A percentile compares a stretch with the other conserved stretches of the same genome.
Evolutionary conservation across 2,329 filamentous ascomycete genomes (phyloP).

Genomic region (Talaromyces sp.): DNA sequence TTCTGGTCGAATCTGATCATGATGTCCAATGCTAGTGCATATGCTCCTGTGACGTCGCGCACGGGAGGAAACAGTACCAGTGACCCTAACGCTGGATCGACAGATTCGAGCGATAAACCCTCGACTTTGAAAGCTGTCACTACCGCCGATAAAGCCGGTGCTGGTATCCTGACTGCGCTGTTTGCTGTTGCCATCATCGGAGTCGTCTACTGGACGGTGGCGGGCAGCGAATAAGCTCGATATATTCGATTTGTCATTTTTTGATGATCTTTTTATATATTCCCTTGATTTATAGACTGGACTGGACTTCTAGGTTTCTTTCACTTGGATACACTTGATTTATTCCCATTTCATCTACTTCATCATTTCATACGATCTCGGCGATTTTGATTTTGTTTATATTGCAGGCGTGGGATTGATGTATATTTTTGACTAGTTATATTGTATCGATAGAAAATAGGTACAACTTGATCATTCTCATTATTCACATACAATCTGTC

Average conservation of each 20-base stretch:
- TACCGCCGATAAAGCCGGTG: constrained; percentile 43
- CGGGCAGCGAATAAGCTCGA: constrained; percentile 1
- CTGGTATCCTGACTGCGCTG: constrained; percentile 43
- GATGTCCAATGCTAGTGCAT: not conserved
- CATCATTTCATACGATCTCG: not conserved
- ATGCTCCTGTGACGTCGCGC: constrained; percentile 30
- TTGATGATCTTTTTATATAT: not conserved
- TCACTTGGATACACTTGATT: not conserved
- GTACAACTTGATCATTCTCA: not conserved
- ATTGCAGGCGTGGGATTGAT: not conserved
- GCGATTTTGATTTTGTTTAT: constrained; percentile 2
- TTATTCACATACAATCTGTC: not conserved
- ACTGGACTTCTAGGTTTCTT: not conserved
- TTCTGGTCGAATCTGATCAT: constrained; percentile 35
- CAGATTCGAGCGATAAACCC: constrained; percentile 23
- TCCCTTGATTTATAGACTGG: not conserved
- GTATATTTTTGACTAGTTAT: not conserved
- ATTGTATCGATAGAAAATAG: constrained; percentile 3
- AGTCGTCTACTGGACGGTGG: constrained; percentile 38
- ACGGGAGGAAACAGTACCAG: constrained; percentile 36
- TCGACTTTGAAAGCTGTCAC: constrained; percentile 25
- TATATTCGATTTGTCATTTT: not conserved
- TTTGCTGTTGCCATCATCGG: constrained; percentile 36
- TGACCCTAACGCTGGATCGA: constrained; percentile 28
- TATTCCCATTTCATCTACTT: not conserved